Percentiles rank a stretch among this genome's conserved stretches.
phyloP scores from a whole-genome alignment of 768 basidiomycete species.

The Suillus discolor region DNA sequence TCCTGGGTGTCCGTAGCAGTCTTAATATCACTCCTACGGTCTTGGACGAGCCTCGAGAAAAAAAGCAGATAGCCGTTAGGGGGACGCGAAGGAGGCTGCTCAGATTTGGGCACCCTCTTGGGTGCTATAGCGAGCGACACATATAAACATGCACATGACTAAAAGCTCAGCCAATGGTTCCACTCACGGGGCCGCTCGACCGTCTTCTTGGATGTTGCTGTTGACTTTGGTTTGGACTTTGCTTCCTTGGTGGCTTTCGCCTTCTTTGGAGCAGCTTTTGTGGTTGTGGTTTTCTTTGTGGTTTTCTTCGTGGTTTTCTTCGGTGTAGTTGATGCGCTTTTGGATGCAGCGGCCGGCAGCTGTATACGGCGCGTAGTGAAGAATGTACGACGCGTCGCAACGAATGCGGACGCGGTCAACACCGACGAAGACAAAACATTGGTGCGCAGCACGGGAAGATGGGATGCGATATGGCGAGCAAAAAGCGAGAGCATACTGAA shows the following conservation, averaged over 20 bases:
- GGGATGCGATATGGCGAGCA: slow-evolving; percentile 9
- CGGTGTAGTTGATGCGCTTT: slow-evolving; percentile 2
- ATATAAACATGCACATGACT: neutral
- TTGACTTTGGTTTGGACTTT: slow-evolving; percentile 11
- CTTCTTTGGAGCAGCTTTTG: slow-evolving; percentile 11
- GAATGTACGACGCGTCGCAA: slow-evolving; percentile 28
- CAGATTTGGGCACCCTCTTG: slow-evolving; percentile 18
- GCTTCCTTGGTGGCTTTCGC: slow-evolving; percentile 11
- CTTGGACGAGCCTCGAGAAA: slow-evolving; percentile 18
- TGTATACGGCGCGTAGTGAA: slow-evolving; percentile 22
- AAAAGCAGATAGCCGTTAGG: slow-evolving; percentile 30
- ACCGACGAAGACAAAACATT: slow-evolving; percentile 8
- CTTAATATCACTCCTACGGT: neutral
- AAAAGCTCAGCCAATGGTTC: neutral
- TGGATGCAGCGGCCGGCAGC: slow-evolving; percentile 13
- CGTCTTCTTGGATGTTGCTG: slow-evolving; percentile 12
- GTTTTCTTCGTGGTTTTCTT: slow-evolving; percentile 7
- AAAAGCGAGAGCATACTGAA: slow-evolving; percentile 21
- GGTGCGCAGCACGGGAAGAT: slow-evolving; percentile 1
- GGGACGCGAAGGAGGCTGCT: slow-evolving; percentile 32
- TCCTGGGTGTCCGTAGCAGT: neutral
- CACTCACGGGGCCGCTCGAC: slow-evolving; percentile 19
- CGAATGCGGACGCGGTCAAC: slow-evolving; percentile 3
- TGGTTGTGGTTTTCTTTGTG: slow-evolving; percentile 10
- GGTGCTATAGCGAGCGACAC: neutral